Percentiles rank a stretch among this genome's conserved stretches.
Conservation (phyloP, 257 asterid genomes). For the Jacaranda mimosifolia region DNA sequence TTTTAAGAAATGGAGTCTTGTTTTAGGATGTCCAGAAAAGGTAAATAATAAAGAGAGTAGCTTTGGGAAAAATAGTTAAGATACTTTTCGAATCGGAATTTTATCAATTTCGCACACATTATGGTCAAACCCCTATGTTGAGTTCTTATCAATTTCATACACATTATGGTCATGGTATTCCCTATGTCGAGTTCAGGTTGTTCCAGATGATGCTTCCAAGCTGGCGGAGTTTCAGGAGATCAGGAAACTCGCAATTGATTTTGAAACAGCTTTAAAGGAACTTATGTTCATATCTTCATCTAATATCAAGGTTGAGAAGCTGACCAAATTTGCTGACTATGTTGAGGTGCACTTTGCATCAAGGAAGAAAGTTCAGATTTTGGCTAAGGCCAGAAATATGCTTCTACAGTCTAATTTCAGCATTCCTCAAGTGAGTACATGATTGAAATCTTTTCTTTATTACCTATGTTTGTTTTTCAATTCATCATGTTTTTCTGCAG, state of each 20-base stretch:
- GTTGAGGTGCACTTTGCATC: slow-evolving; percentile 95
- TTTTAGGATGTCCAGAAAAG: neutral
- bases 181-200: slow-evolving; percentile 64
- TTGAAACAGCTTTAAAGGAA: slow-evolving; percentile 77
- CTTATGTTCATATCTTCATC: slow-evolving; percentile 80
- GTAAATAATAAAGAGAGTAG: neutral
- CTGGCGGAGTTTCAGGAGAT: slow-evolving; percentile 88
- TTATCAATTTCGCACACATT: neutral
- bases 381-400: slow-evolving; percentile 82
- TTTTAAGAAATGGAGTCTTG: neutral
- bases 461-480: slow-evolving; percentile 17
- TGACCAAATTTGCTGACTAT: slow-evolving; percentile 82
- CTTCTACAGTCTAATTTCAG: slow-evolving; percentile 78
- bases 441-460: slow-evolving; percentile 16
- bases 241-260: slow-evolving; percentile 73
- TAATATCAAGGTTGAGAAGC: slow-evolving; percentile 72
- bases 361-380: slow-evolving; percentile 85
- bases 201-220: slow-evolving; percentile 97
- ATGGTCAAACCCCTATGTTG: too few relatives aligned
- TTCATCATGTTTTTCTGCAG: slow-evolving; percentile 47
- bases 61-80: too few relatives aligned
- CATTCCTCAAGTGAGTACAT: slow-evolving; percentile 78
- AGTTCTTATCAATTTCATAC: neutral
- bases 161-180: slow-evolving; percentile 29
- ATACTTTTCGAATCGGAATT: neutral